Evolutionary conservation across 352 stramenopile species (phyloP), one percentile per base, ranked within the genome.

Genomic region (Phytophthora agathidicida): DNA sequence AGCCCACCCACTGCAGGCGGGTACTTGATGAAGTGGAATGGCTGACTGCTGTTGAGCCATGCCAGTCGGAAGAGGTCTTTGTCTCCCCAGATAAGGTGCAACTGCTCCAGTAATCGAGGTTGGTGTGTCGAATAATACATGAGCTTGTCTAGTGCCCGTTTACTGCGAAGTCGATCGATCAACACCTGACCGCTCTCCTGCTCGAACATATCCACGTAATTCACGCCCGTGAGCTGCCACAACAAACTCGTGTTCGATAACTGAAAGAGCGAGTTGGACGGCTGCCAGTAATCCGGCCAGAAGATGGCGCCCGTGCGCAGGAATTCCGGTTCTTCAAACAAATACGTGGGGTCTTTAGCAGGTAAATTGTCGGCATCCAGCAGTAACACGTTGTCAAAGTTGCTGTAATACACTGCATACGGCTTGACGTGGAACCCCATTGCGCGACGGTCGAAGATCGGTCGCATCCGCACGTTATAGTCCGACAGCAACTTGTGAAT

Each of bases 171-270:
- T 11, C 84, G 77, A 50, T 96, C 80, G 53, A 96, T 91, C 47
- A 94, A 64, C 54, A 96, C 83, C 60, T 96, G 86, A 1, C 86
- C 86, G 45, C 82, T 93, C 62, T 96, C 86, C 60, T 96, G 86
- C 45, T 96, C 86, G 22, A 94, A 93, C 72, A 91, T 86, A 46
- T 93, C 80, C 13, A 88, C 73, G 49, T 82, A 94, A 13, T 71
- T 51, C 11, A 96, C 71, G 7, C 83, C 80, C 5, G 75, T 87
- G 30, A 93, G 62, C 58, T 96, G 72, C 86, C 84, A 96, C 35
- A 96, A 24, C 27, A 93, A 43, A 60, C 68, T 89, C 28, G 72
- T 86, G 53, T 84, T 86, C 11, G 74, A 89, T 13, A 96, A 58
- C 39, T 93, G 61, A 65, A 96, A 94, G 31, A 94, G 59, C 42